Evolutionary conservation across 352 stramenopile species (phyloP), one percentile per base, ranked within the genome.

Genomic region (Pythium brachiatum): DNA sequence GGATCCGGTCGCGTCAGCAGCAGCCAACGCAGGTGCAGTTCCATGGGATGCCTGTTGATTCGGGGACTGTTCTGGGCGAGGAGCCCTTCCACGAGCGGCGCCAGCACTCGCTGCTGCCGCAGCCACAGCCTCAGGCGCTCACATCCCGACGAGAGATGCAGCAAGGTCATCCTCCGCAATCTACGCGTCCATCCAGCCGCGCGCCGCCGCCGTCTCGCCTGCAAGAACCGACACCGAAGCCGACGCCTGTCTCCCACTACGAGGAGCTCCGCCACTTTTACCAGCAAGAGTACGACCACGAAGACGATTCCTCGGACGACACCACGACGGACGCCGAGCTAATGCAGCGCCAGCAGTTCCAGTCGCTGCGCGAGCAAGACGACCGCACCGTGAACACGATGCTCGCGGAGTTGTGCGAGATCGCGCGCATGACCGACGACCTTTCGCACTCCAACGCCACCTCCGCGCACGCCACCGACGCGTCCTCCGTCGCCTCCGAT

Each of bases 371-470:
- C 13, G 15, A 60, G 21, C 43, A 61, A 41, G 56, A 27, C 31
- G 57, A 39, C 32, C 56, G 13, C 31, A 56, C 38, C 4, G 57
- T 63, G 25, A 63, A 65, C 47, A n/a, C 51, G 50, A 23, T 71
- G 52, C 57, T 71, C 27, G 51, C 57, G 4, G 64, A 71, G 57
- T 53, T 71, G n/a, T 66, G 58, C 46, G 58, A 71, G 57, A 63
- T 71, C 47, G 64, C 64, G 29, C 64, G 58, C 32, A 63, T 60
- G 58, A 71, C 64, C 13, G 43, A 21, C 34, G 57, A 70, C 41
- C 57, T 52, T n/a, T 27, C 63, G 7, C 31, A 57, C 20, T 65
- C 39, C 52, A 50, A 15, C 16, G 27, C 29, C 4, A 58, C 63
- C 4, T 70, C 63, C 21, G 47, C 61, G 56, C 39, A 44, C 44